These are phyloP conservation scores for Yamadazyma friedrichii DNA, from an alignment of 1,139 yeast genomes.

Conservation along the genomic window DNA sequence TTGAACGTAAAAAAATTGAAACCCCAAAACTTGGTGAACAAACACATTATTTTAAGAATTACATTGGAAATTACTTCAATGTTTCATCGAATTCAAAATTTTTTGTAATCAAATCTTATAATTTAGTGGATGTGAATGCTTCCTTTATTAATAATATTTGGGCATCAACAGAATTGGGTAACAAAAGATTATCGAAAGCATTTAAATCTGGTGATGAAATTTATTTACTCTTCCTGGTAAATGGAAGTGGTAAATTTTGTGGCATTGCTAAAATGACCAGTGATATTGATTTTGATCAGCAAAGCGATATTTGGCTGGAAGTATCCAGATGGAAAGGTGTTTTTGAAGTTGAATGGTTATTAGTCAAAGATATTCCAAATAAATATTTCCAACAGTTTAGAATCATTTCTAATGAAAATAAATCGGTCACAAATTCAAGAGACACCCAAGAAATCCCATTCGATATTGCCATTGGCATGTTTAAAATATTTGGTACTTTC, in stretches of 20 bases:
- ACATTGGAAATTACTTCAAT: conserved; percentile 20
- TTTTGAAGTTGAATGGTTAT: conserved; percentile 53
- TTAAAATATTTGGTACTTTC: conserved; percentile 40
- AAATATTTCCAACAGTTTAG: conserved; percentile 42
- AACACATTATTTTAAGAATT: conserved; percentile 18
- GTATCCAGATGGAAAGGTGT: conserved; percentile 49
- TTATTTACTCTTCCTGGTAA: conserved; percentile 56
- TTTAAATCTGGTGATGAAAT: conserved; percentile 22
- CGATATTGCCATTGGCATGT: conserved; percentile 47
- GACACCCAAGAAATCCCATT: conserved; percentile 55
- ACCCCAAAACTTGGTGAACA: background rate
- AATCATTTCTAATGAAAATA: conserved; percentile 45
- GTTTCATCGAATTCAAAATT: conserved; percentile 32
- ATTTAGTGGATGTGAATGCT: conserved; percentile 46
- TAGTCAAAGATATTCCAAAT: conserved; percentile 52
- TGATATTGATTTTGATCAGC: conserved; percentile 31
- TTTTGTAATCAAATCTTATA: conserved; percentile 58
- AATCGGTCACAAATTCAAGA: conserved; percentile 58
- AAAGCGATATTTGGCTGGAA: conserved; percentile 50
- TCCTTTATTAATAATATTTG: conserved; percentile 52
- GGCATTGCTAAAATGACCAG: conserved; percentile 60
- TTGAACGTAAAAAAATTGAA: no score
- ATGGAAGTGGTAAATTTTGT: conserved; percentile 59
- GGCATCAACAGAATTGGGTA: conserved; percentile 61
- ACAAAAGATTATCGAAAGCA: conserved; percentile 44